phyloP scores from a whole-genome alignment of 805 yeast species.

The Candida ovalis region DNA sequence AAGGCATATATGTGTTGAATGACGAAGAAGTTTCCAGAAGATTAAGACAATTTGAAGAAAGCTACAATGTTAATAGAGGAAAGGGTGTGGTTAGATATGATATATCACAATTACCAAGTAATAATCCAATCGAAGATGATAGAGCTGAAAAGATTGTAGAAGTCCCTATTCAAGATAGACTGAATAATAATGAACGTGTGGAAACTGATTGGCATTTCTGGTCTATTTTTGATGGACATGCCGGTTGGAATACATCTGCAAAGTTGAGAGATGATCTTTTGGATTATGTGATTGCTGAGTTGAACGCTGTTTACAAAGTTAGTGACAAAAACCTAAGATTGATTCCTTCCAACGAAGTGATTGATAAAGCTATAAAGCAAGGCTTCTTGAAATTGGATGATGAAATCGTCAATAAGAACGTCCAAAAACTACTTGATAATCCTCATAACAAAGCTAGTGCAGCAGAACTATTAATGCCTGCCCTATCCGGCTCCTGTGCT shows the following conservation, averaged over 20 bases:
- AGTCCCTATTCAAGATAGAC: slow-evolving; percentile 62
- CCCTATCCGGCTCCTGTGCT: slow-evolving; percentile 94
- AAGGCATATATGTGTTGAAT: slow-evolving; percentile 51
- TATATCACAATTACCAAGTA: slow-evolving; percentile 83
- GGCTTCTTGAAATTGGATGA: slow-evolving; percentile 85
- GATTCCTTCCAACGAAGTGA: slow-evolving; percentile 62
- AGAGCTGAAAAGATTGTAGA: slow-evolving; percentile 78
- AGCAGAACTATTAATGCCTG: slow-evolving; percentile 80
- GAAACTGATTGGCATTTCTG: slow-evolving; percentile 84
- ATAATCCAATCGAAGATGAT: slow-evolving; percentile 93
- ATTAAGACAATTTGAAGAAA: slow-evolving; percentile 72
- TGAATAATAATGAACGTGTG: slow-evolving; percentile 42
- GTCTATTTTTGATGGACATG: slow-evolving; percentile 96
- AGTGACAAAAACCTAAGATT: slow-evolving; percentile 49
- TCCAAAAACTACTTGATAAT: slow-evolving; percentile 62
- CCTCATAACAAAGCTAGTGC: slow-evolving; percentile 64
- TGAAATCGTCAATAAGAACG: slow-evolving; percentile 74
- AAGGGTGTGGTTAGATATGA: slow-evolving; percentile 89
- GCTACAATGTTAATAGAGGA: slow-evolving; percentile 75
- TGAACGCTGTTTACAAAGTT: slow-evolving; percentile 61
- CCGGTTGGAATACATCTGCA: slow-evolving; percentile 93
- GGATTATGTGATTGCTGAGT: slow-evolving; percentile 69
- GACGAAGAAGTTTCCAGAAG: slow-evolving; percentile 70
- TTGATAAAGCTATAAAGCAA: slow-evolving; percentile 74
- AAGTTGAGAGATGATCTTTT: slow-evolving; percentile 78